Evolutionary conservation across 768 basidiomycete genomes (phyloP).

Genomic region (Tremella mesenterica): DNA sequence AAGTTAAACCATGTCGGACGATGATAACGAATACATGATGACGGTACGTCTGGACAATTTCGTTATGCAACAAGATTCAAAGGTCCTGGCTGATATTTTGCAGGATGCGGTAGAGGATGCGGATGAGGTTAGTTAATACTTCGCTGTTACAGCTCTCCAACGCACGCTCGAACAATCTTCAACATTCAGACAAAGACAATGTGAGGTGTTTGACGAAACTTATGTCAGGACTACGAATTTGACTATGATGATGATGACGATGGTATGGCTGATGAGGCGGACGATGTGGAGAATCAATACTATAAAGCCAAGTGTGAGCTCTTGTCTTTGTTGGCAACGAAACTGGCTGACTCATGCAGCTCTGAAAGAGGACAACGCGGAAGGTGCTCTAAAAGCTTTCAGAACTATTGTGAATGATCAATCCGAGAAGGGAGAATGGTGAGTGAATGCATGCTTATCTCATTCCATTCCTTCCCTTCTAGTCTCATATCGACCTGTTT

Average conservation of each 20-base stretch:
- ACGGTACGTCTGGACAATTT: conserved; percentile 35
- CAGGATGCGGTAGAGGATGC: conserved; percentile 46
- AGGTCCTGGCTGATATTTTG: not conserved
- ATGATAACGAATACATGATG: conserved; percentile 47
- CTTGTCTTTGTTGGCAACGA: not conserved
- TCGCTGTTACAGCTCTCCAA: not conserved
- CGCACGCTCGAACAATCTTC: no score
- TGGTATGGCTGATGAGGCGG: conserved; percentile 56
- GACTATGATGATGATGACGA: conserved; percentile 79
- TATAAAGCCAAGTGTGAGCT: conserved; percentile 87
- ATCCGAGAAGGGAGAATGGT: conserved; percentile 90
- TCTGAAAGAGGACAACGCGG: conserved; percentile 88
- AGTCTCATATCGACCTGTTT: no score
- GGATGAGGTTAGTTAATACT: conserved; percentile 29
- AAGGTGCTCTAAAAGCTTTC: conserved; percentile 84
- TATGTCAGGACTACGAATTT: conserved; percentile 75
- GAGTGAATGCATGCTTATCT: conserved; percentile 23
- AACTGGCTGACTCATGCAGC: conserved; percentile 49
- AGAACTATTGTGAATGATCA: conserved; percentile 78
- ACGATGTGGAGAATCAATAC: conserved; percentile 95
- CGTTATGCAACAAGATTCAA: not conserved
- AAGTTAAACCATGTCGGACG: conserved; percentile 46
- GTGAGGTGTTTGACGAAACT: not conserved
- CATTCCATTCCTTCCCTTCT: no score
- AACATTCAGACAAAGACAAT: no score